Evolutionary conservation across 2,329 filamentous ascomycete species (phyloP).

Genomic region (Aspergillus brunneoviolaceus): DNA sequence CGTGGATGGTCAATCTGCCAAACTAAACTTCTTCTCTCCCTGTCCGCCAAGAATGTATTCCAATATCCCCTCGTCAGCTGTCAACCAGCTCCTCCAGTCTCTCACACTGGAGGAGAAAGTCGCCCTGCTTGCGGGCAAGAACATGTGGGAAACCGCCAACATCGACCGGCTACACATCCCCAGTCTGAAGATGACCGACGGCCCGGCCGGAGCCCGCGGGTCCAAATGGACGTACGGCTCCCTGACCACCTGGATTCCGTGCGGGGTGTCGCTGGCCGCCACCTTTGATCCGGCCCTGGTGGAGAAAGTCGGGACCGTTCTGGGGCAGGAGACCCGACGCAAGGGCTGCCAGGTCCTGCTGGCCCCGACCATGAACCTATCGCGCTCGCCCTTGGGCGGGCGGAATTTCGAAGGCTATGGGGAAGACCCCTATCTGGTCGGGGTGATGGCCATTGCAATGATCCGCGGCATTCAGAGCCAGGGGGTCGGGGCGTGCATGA

Average conservation of each 20-base stretch:
- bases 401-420: slow-evolving; percentile 19
- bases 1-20: too few species aligned
- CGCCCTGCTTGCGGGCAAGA: slow-evolving; percentile 1
- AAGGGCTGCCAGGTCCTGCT: slow-evolving; percentile 5
- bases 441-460: background rate
- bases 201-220: slow-evolving; percentile 8
- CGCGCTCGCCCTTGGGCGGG: slow-evolving; percentile 17
- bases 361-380: slow-evolving; percentile 5
- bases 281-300: slow-evolving; percentile 2
- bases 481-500: slow-evolving; percentile 10
- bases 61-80: background rate
- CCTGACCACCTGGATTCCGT: slow-evolving; percentile 6
- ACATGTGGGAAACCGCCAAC: slow-evolving; percentile 3
- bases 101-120: slow-evolving; percentile 8
- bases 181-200: slow-evolving; percentile 8
- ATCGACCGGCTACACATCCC: background rate
- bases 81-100: background rate
- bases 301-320: background rate
- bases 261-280: slow-evolving; percentile 1
- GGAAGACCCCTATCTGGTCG: slow-evolving; percentile 20
- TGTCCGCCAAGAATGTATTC: too few species aligned
- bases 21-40: too few species aligned
- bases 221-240: background rate
- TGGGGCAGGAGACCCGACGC: background rate
- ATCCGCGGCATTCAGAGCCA: slow-evolving; percentile 14